Percentiles rank a stretch among this genome's conserved stretches.
Conservation (phyloP, 2,329 filamentous ascomycete species). For the Pseudogymnoascus sp. region DNA sequence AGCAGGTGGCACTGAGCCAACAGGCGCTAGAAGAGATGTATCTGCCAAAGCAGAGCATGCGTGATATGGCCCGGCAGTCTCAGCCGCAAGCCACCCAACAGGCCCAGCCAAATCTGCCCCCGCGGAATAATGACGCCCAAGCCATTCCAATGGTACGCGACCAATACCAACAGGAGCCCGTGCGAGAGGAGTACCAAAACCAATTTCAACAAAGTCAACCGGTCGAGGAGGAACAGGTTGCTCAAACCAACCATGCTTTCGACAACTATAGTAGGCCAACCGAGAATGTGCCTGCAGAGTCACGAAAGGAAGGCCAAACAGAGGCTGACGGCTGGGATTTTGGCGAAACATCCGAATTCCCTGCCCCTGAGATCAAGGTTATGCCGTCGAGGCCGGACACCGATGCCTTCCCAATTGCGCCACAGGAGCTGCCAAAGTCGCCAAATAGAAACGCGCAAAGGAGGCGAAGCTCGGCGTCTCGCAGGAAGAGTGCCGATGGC, state of each 20-base stretch:
- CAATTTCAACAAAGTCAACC: constrained; percentile 26
- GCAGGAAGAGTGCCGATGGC: constrained; percentile 61
- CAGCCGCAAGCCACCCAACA: constrained; percentile 42
- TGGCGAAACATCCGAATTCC: constrained; percentile 60
- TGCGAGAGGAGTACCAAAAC: neutral
- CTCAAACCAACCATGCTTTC: constrained; percentile 49
- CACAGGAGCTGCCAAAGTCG: constrained; percentile 65
- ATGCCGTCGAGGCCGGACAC: constrained; percentile 67
- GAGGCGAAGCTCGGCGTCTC: constrained; percentile 70
- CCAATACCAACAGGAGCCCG: constrained; percentile 18
- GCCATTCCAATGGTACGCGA: constrained; percentile 45
- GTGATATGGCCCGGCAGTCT: constrained; percentile 35
- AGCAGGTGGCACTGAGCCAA: constrained; percentile 27
- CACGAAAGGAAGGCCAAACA: constrained; percentile 25
- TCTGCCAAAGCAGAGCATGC: constrained; percentile 21
- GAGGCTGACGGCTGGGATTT: constrained; percentile 87
- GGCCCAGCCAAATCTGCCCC: constrained; percentile 28
- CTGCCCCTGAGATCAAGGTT: constrained; percentile 45
- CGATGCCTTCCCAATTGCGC: constrained; percentile 77
- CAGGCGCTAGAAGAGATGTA: constrained; percentile 25
- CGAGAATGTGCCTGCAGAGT: constrained; percentile 23
- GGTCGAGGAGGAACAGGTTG: constrained; percentile 43
- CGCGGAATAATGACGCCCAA: constrained; percentile 34
- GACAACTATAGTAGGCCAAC: constrained; percentile 49
- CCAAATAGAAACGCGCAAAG: constrained; percentile 66